Base-by-base conservation (phyloP, 2,329 filamentous ascomycete genomes). In the Fusarium bactridioides region DNA sequence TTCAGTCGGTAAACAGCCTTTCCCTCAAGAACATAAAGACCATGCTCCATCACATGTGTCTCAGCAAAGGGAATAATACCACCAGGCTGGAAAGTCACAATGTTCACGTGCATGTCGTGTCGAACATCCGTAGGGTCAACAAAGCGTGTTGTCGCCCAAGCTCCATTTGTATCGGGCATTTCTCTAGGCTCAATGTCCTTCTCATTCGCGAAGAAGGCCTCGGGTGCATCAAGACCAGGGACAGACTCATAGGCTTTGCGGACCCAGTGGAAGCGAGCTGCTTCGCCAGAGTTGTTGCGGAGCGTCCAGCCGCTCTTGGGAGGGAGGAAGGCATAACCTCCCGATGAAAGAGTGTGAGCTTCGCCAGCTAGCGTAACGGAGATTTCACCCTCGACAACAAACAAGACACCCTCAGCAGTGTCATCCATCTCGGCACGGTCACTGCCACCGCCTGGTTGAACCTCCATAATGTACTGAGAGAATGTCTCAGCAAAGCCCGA, bases 401-500 rank as follows among this genome's bases (percentile, higher is more conserved):
- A 70, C 18, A 70, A 27, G 15, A 70, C 67, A 4, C 68, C 67
- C 21, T 70, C 68, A 15, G 68, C 68, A 8, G 45, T 41, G 18
- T 70, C 67, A 13, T 70, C 68, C 61, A 70, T 51, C 29, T 70
- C 68, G 1, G 67, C 61, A 1, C 68, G 68, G 13, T 70, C 68
- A 33, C 68, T 70, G 1, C 68, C 68, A 29, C 68, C 68, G 4
- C 68, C 61, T 4, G 68, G 61, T 3, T 61, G 57, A 23, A 70
- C 68, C 37, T 70, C 68, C 68, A 70, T 70, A 9, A 70, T 70
- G 35, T 70, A 70, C 18, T 70, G 68, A 5, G 68, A 70, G 2
- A 70, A 70, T 7, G 68, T 70, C 51, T 70, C 68, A 16, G 68
- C 68, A 18, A 70, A 70, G 25, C 68, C 68, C 9, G 68, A 70